A percentile compares a stretch with the other conserved stretches of the same genome.
These are phyloP conservation scores for Ceratocystis harringtonii DNA, from an alignment of 2,329 filamentous ascomycete species.

Conservation along the genomic window DNA sequence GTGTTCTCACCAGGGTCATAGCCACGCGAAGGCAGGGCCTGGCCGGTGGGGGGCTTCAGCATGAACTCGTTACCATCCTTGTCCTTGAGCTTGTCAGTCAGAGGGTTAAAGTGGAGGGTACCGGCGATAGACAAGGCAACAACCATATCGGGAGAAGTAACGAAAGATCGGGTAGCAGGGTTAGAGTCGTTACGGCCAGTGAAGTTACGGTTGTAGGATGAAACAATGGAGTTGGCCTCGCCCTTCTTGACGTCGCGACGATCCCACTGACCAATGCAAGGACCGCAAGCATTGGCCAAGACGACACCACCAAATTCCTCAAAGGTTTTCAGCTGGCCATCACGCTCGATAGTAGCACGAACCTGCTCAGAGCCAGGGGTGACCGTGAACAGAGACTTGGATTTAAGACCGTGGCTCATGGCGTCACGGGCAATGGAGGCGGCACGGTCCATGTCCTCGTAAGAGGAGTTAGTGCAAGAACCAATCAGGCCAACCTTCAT, in stretches of 20 bases:
- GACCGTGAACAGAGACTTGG: constrained; percentile 85
- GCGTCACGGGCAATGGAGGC: constrained; percentile 86
- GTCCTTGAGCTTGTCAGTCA: constrained; percentile 82
- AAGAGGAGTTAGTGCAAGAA: constrained; percentile 87
- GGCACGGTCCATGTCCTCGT: constrained; percentile 83
- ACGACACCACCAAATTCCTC: constrained; percentile 93
- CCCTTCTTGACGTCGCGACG: constrained; percentile 89
- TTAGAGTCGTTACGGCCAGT: constrained; percentile 95
- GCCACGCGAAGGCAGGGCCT: constrained; percentile 62
- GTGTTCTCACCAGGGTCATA: constrained; percentile 88
- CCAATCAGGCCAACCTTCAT: constrained; percentile 95
- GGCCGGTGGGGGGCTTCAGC: constrained; percentile 64
- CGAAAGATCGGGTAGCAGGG: constrained; percentile 86
- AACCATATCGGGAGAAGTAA: constrained; percentile 78
- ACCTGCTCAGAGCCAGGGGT: constrained; percentile 97
- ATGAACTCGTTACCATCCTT: constrained; percentile 94
- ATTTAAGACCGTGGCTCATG: constrained; percentile 80
- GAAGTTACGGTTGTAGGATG: constrained; percentile 99
- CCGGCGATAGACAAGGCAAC: constrained; percentile 76
- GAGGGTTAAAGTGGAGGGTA: constrained; percentile 81
- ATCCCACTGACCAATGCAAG: constrained; percentile 93
- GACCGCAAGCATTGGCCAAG: constrained; percentile 86
- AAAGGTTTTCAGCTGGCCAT: constrained; percentile 84
- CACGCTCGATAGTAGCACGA: constrained; percentile 76
- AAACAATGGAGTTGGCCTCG: constrained; percentile 88